Conservation (phyloP, 768 basidiomycete genomes). For the Naganishia friedmannii region DNA sequence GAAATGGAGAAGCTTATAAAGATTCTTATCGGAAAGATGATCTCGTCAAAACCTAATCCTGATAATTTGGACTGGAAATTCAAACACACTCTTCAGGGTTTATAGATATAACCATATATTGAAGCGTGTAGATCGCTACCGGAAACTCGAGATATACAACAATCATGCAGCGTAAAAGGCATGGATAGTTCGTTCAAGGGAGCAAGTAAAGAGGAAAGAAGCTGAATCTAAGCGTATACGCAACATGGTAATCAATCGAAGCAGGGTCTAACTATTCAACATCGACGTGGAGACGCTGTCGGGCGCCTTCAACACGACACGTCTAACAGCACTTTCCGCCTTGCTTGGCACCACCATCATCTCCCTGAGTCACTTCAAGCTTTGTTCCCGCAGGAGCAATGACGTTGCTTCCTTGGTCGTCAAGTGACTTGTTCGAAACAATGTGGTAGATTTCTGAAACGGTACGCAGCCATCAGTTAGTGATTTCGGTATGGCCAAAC, state of each 20-base stretch:
- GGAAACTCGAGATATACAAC: conserved; percentile 14
- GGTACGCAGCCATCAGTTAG: too few relatives aligned
- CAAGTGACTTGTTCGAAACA: conserved; percentile 91
- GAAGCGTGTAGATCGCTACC: background rate
- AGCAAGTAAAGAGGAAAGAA: background rate
- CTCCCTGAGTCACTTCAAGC: conserved; percentile 69
- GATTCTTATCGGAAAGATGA: too few relatives aligned
- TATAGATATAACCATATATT: conserved; percentile 1
- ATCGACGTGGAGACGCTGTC: background rate
- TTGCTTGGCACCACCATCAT: conserved; percentile 53
- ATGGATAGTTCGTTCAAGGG: conserved; percentile 3
- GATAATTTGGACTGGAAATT: background rate
- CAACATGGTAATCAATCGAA: background rate
- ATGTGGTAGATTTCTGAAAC: conserved; percentile 99
- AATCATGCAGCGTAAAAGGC: conserved; percentile 15
- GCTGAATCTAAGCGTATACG: background rate
- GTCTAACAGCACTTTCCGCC: conserved; percentile 53
- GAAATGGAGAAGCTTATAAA: background rate
- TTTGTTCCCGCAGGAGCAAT: conserved; percentile 76
- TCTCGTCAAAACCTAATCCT: too few relatives aligned
- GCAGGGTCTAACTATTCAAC: background rate
- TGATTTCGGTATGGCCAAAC: background rate
- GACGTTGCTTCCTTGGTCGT: conserved; percentile 73
- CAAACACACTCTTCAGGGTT: background rate
- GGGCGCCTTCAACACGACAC: background rate